Conservation (phyloP, 2,329 filamentous ascomycete genomes). For the Corniculantispora saksenae region DNA sequence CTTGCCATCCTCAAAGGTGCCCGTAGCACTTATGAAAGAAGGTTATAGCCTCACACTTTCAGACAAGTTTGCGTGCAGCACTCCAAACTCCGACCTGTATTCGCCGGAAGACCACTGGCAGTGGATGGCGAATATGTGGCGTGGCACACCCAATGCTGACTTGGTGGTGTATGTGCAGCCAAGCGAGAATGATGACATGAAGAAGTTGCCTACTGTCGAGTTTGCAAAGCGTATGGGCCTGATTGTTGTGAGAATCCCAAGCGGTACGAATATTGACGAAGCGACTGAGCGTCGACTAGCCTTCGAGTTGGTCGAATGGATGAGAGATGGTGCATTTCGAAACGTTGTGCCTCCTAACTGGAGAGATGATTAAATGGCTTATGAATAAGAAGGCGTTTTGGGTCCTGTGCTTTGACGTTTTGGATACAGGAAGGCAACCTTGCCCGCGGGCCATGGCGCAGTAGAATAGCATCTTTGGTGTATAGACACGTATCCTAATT, state of each 20-base stretch:
- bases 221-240: slow-evolving; percentile 51
- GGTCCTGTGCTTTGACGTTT: slow-evolving; percentile 2
- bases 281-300: slow-evolving; percentile 72
- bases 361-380: slow-evolving; percentile 21
- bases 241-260: slow-evolving; percentile 55
- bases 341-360: slow-evolving; percentile 28
- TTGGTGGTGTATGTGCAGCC: slow-evolving; percentile 68
- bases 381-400: slow-evolving; percentile 5
- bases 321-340: slow-evolving; percentile 50
- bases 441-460: not conserved
- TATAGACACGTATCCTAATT: not conserved
- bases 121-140: slow-evolving; percentile 94
- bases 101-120: slow-evolving; percentile 91
- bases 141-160: slow-evolving; percentile 80
- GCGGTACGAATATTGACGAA: slow-evolving; percentile 57
- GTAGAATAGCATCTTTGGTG: not conserved
- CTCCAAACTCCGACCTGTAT: slow-evolving; percentile 77
- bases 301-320: slow-evolving; percentile 88
- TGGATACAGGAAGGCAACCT: not conserved
- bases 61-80: slow-evolving; percentile 70
- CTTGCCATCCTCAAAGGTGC: slow-evolving; percentile 41
- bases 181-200: slow-evolving; percentile 36
- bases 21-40: slow-evolving; percentile 73
- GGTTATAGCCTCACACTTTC: slow-evolving; percentile 79
- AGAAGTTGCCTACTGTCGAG: slow-evolving; percentile 54